Conservation (phyloP, 306 rosid species). For the Senna tora region DNA sequence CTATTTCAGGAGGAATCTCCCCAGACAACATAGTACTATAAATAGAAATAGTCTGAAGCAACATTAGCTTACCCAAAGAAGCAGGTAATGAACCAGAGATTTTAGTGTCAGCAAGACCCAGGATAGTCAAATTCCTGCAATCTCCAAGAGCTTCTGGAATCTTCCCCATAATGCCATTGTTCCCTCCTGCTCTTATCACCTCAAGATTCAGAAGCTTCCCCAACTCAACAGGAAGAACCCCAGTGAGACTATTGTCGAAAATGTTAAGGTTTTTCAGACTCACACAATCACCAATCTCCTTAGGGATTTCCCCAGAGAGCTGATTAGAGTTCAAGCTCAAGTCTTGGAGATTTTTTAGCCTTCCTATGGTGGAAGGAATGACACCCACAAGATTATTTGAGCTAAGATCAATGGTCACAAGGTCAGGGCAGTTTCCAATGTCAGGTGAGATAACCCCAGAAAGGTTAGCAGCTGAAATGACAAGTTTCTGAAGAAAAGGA, state of each 20-base stretch:
- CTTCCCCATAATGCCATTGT: constrained; percentile 64
- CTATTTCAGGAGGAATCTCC: constrained; percentile 75
- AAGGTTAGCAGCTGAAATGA: constrained; percentile 68
- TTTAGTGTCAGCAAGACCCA: constrained; percentile 82
- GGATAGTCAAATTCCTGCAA: constrained; percentile 60
- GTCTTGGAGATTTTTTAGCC: constrained; percentile 61
- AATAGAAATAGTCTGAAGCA: constrained; percentile 71
- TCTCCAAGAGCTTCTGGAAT: constrained; percentile 69
- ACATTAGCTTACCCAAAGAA: constrained; percentile 63
- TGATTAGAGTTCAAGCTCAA: constrained; percentile 72
- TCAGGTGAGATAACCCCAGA: constrained; percentile 63
- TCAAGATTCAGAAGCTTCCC: constrained; percentile 63
- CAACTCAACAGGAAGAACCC: constrained; percentile 56
- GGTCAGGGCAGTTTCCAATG: constrained; percentile 57
- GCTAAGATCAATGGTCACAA: constrained; percentile 61
- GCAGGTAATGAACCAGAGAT: constrained; percentile 73
- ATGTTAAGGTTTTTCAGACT: constrained; percentile 59
- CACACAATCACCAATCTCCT: constrained; percentile 58
- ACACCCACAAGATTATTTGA: constrained; percentile 67
- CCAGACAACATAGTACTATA: constrained; percentile 79
- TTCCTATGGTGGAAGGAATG: constrained; percentile 69
- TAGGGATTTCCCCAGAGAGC: constrained; percentile 74
- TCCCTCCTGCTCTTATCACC: constrained; percentile 77
- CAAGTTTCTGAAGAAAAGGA: constrained; percentile 61
- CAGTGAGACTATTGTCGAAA: constrained; percentile 66